Conservation (phyloP, 768 basidiomycete species). For the Daedaleopsis nitida region DNA sequence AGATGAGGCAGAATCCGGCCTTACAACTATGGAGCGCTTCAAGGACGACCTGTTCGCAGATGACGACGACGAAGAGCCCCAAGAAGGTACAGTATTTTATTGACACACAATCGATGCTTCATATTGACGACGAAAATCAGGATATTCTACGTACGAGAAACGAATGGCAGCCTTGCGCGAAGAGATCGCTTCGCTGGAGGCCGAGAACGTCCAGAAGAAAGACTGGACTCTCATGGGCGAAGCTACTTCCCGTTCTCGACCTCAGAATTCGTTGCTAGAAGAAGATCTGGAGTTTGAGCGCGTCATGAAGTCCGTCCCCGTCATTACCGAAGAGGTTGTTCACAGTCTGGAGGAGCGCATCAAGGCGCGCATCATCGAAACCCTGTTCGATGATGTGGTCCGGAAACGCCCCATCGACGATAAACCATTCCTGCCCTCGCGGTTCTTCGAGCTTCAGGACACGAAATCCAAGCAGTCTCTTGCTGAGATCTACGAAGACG, state of each 20-base stretch:
- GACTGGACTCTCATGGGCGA: slow-evolving; percentile 95
- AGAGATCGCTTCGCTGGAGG: slow-evolving; percentile 82
- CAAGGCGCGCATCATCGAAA: slow-evolving; percentile 83
- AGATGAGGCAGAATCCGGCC: slow-evolving; percentile 27
- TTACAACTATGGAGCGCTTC: slow-evolving; percentile 63
- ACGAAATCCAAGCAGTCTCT: slow-evolving; percentile 86
- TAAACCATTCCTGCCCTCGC: slow-evolving; percentile 89
- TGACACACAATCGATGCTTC: not conserved
- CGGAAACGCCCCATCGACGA: slow-evolving; percentile 79
- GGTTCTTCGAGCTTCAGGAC: slow-evolving; percentile 86
- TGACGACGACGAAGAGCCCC: slow-evolving; percentile 50
- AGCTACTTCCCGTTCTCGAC: slow-evolving; percentile 77
- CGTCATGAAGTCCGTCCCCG: slow-evolving; percentile 80
- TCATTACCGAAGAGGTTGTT: slow-evolving; percentile 88
- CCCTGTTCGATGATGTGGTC: slow-evolving; percentile 88
- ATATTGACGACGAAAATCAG: slow-evolving; percentile 30
- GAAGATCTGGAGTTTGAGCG: slow-evolving; percentile 97
- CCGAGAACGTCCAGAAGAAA: slow-evolving; percentile 85
- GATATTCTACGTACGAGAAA: slow-evolving; percentile 77
- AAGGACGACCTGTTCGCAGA: slow-evolving; percentile 83
- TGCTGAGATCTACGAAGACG: slow-evolving; percentile 95
- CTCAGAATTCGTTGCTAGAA: slow-evolving; percentile 88
- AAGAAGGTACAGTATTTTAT: slow-evolving; percentile 16
- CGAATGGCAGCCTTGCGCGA: slow-evolving; percentile 72
- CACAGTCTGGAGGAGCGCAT: slow-evolving; percentile 85